A percentile compares a stretch with the other conserved stretches of the same genome.
phyloP scores from a whole-genome alignment of 2,329 filamentous ascomycete species.

The Alternaria rosae region DNA sequence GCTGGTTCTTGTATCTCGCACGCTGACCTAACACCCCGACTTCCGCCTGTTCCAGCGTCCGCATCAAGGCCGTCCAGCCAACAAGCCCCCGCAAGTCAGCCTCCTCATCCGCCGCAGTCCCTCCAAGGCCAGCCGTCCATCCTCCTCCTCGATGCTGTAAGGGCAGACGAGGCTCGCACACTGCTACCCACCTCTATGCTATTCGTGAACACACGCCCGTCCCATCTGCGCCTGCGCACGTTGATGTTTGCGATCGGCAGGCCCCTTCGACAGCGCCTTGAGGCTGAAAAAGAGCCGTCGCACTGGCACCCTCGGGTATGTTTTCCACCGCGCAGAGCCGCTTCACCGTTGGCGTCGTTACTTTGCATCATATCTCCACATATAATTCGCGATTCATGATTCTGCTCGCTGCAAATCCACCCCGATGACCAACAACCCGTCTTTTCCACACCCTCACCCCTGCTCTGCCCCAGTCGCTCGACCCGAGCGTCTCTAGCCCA shows the following conservation, averaged over 20 bases:
- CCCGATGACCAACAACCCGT: constrained; percentile 19
- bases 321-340: constrained; percentile 48
- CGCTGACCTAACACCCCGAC: constrained; percentile 2
- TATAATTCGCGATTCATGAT: constrained; percentile 11
- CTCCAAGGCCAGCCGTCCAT: background rate
- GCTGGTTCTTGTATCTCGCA: background rate
- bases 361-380: constrained; percentile 21
- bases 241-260: constrained; percentile 42
- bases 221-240: constrained; percentile 19
- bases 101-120: constrained; percentile 18
- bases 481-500: constrained; percentile 23
- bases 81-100: constrained; percentile 28
- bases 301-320: constrained; percentile 48
- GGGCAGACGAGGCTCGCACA: constrained; percentile 11
- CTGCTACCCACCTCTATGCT: constrained; percentile 17
- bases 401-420: constrained; percentile 16
- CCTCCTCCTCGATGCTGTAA: constrained; percentile 11
- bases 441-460: constrained; percentile 21
- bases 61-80: constrained; percentile 16
- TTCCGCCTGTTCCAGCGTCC: constrained; percentile 13
- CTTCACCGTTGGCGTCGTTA: constrained; percentile 25
- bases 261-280: constrained; percentile 44
- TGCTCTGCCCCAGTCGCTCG: constrained; percentile 17
- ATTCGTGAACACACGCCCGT: constrained; percentile 11
- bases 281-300: constrained; percentile 47